These are phyloP conservation scores for Isoetes taiwanensis DNA, from an alignment of 75 land plant genomes.

Conservation along the genomic window DNA sequence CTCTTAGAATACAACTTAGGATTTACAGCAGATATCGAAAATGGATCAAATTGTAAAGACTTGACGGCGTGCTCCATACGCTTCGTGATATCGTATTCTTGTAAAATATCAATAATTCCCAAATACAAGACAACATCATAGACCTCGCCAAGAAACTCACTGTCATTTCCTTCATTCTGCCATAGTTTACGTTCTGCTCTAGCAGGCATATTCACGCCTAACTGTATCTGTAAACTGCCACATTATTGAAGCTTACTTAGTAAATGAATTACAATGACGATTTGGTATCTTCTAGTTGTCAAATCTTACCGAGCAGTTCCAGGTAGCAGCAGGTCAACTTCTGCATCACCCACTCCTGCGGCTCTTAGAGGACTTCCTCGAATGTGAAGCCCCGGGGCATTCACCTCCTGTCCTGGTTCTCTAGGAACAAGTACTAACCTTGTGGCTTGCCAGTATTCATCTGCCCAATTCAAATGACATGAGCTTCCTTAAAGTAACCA, in stretches of 20 bases:
- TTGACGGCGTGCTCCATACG: conserved; percentile 49
- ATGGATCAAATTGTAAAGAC: conserved; percentile 40
- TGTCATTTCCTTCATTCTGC: too few relatives aligned
- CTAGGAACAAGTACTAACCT: conserved; percentile 75
- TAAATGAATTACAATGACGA: neutral
- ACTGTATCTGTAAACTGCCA: conserved; percentile 47
- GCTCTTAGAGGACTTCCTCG: conserved; percentile 82
- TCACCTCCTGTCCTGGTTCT: conserved; percentile 35
- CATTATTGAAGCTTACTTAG: too few relatives aligned
- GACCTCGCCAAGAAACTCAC: conserved; percentile 32
- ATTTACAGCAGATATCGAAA: conserved; percentile 51
- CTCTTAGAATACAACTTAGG: conserved; percentile 39
- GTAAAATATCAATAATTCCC: conserved; percentile 45
- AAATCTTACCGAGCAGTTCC: conserved; percentile 75
- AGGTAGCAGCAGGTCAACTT: conserved; percentile 89
- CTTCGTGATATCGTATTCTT: conserved; percentile 53
- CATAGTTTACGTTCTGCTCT: too few relatives aligned
- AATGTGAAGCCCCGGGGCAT: conserved; percentile 68
- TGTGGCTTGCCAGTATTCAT: conserved; percentile 16
- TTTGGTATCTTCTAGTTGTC: neutral
- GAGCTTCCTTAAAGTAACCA: too few relatives aligned
- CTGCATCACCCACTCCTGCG: conserved; percentile 66
- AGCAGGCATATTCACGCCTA: too few relatives aligned
- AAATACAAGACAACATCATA: conserved; percentile 44
- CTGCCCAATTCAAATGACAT: neutral